Conservation (phyloP, 106 monocot genomes). For the Dioscorea zingiberensis region DNA sequence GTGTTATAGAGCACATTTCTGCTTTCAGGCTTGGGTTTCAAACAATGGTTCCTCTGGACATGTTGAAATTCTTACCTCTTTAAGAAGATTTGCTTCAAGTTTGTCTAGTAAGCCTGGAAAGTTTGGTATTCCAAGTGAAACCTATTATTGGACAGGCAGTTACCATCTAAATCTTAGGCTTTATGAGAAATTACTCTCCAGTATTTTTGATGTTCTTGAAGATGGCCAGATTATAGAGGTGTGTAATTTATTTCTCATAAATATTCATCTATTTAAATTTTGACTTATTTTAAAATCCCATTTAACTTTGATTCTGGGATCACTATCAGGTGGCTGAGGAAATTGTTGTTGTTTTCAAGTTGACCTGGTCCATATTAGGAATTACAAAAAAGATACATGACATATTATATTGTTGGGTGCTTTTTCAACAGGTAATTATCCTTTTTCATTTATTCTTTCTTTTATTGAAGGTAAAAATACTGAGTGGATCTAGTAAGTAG, state of each 20-base stretch:
- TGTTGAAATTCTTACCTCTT: slow-evolving; percentile 29
- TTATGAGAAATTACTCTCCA: slow-evolving; percentile 63
- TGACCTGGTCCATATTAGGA: slow-evolving; percentile 63
- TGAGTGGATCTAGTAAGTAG: too few relatives aligned
- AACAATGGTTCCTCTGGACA: slow-evolving; percentile 15
- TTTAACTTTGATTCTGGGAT: background rate
- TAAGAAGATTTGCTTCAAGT: slow-evolving; percentile 41
- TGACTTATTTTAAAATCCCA: background rate
- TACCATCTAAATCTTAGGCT: slow-evolving; percentile 54
- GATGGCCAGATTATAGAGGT: slow-evolving; percentile 74
- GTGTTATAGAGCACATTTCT: background rate
- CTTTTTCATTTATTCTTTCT: background rate
- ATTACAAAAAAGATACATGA: slow-evolving; percentile 55
- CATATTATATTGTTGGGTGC: slow-evolving; percentile 52
- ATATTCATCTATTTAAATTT: background rate
- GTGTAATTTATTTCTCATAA: background rate
- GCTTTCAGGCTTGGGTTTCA: slow-evolving; percentile 39
- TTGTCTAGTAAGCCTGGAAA: slow-evolving; percentile 42
- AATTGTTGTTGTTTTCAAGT: slow-evolving; percentile 39
- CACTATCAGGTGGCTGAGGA: slow-evolving; percentile 64
- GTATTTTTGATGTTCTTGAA: slow-evolving; percentile 84
- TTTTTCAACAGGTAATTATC: slow-evolving; percentile 57
- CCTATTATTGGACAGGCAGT: slow-evolving; percentile 52
- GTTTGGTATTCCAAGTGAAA: slow-evolving; percentile 42
- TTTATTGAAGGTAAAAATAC: too few relatives aligned